A percentile compares a stretch with the other conserved stretches of the same genome.
Evolutionary conservation across 352 stramenopile genomes (phyloP).

Genomic region (Aphanomyces stellatus): DNA sequence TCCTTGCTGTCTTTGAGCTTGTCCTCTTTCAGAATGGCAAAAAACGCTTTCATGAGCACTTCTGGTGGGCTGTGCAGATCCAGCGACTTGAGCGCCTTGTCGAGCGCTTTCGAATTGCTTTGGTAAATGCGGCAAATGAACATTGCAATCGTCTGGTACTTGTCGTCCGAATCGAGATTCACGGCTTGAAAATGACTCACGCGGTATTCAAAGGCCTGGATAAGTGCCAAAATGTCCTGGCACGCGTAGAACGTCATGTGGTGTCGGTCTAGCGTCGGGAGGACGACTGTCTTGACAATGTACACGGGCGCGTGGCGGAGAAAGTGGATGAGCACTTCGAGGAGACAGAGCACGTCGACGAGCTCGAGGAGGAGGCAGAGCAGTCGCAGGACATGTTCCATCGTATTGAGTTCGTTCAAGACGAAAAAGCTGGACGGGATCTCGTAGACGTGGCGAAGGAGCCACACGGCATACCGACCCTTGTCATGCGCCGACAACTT

Average conservation of each 20-base stretch:
- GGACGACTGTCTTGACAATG: slow-evolving; percentile 72
- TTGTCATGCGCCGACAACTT: slow-evolving; percentile 84
- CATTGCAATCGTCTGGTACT: slow-evolving; percentile 16
- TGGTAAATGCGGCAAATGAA: slow-evolving; percentile 20
- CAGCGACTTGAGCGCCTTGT: slow-evolving; percentile 16
- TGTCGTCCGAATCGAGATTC: slow-evolving; percentile 11
- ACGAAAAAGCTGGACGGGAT: slow-evolving; percentile 51
- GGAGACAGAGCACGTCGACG: slow-evolving; percentile 57
- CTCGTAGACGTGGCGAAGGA: slow-evolving; percentile 76
- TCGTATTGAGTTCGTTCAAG: slow-evolving; percentile 71
- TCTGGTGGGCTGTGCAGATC: slow-evolving; percentile 10
- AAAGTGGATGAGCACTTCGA: slow-evolving; percentile 82
- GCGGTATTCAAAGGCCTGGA: slow-evolving; percentile 78
- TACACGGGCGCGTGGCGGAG: slow-evolving; percentile 60
- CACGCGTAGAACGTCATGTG: slow-evolving; percentile 76
- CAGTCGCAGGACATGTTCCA: slow-evolving; percentile 74
- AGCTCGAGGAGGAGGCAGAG: slow-evolving; percentile 77
- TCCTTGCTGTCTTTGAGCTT: neutral
- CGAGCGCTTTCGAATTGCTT: slow-evolving; percentile 15
- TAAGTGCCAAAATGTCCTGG: slow-evolving; percentile 65
- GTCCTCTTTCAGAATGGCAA: slow-evolving; percentile 16
- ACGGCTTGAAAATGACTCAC: slow-evolving; percentile 19
- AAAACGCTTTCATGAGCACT: slow-evolving; percentile 20
- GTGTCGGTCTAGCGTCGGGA: slow-evolving; percentile 75
- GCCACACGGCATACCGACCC: slow-evolving; percentile 71